Percentiles rank a stretch among this genome's conserved stretches.
These are phyloP conservation scores for Sclerotinia subarctica DNA, from an alignment of 2,329 filamentous ascomycete species.

Conservation along the genomic window DNA sequence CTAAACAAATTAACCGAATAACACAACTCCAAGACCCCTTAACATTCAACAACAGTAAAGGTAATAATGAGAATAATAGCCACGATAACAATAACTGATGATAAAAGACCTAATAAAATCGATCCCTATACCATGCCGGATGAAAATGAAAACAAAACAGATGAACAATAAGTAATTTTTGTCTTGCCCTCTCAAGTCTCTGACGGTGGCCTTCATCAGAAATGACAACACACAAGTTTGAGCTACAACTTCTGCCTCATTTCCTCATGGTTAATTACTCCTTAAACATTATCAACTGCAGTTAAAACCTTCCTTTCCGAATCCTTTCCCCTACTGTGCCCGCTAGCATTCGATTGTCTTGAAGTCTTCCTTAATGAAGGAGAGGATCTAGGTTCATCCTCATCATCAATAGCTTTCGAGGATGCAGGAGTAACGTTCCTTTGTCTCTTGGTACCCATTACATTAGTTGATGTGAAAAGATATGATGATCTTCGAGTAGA, in stretches of 20 bases:
- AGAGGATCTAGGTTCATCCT: slow-evolving; percentile 42
- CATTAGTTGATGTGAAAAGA: slow-evolving; percentile 27
- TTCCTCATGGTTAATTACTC: neutral
- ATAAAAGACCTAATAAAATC: slow-evolving; percentile 3
- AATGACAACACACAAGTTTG: neutral
- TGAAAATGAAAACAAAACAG: neutral
- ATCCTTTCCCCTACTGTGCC: slow-evolving; percentile 20
- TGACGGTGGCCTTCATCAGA: neutral
- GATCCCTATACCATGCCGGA: neutral
- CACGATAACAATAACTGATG: neutral
- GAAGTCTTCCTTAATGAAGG: slow-evolving; percentile 33
- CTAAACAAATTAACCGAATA: neutral
- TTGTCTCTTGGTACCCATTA: slow-evolving; percentile 42
- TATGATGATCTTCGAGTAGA: slow-evolving; percentile 27
- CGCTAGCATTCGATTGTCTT: slow-evolving; percentile 23
- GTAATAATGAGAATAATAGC: slow-evolving; percentile 10
- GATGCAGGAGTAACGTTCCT: slow-evolving; percentile 48
- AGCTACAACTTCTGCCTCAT: neutral
- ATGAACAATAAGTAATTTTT: neutral
- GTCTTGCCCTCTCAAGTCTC: neutral
- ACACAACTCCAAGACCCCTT: neutral
- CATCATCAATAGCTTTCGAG: slow-evolving; percentile 47
- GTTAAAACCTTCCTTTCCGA: slow-evolving; percentile 27
- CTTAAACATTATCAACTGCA: slow-evolving; percentile 33
- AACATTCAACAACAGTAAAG: neutral